These are phyloP conservation scores for Porodaedalea pini DNA, from an alignment of 1,284 basidiomycete species.

Conservation along the genomic window DNA sequence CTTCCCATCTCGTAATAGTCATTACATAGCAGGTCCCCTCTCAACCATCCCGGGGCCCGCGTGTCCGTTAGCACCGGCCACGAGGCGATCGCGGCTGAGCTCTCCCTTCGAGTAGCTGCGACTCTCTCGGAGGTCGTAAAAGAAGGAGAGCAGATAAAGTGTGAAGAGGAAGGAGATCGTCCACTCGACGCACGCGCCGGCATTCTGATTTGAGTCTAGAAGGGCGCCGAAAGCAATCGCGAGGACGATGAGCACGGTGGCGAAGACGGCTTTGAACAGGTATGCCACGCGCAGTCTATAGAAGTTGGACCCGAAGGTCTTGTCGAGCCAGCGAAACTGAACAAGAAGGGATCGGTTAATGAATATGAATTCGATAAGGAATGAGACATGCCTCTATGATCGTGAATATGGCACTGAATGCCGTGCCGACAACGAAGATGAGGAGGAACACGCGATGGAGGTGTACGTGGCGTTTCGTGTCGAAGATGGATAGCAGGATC, in stretches of 20 bases:
- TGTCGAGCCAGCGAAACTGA: slow-evolving; percentile 62
- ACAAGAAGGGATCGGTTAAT: neutral
- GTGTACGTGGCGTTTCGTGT: slow-evolving; percentile 50
- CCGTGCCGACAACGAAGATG: slow-evolving; percentile 61
- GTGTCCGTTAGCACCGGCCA: slow-evolving; percentile 8
- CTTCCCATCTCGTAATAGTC: neutral
- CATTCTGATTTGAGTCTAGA: slow-evolving; percentile 46
- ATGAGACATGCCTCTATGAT: slow-evolving; percentile 53
- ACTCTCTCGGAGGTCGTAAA: slow-evolving; percentile 57
- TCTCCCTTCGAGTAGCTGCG: slow-evolving; percentile 41
- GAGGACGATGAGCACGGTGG: slow-evolving; percentile 50
- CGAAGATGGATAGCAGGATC: slow-evolving; percentile 59
- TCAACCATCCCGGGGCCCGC: neutral
- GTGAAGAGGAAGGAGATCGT: slow-evolving; percentile 66
- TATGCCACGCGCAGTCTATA: slow-evolving; percentile 55
- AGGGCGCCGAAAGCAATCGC: slow-evolving; percentile 59
- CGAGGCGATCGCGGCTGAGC: slow-evolving; percentile 20
- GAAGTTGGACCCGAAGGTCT: slow-evolving; percentile 43
- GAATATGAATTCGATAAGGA: neutral
- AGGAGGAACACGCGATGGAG: slow-evolving; percentile 59
- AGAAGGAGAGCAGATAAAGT: slow-evolving; percentile 66
- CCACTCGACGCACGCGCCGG: slow-evolving; percentile 68
- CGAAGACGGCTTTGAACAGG: slow-evolving; percentile 56
- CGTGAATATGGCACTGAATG: slow-evolving; percentile 66
- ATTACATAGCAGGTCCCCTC: slow-evolving; percentile 1